Evolutionary conservation across 306 rosid species (phyloP), one percentile per base, ranked within the genome.

Genomic region (Malus asiatica): DNA sequence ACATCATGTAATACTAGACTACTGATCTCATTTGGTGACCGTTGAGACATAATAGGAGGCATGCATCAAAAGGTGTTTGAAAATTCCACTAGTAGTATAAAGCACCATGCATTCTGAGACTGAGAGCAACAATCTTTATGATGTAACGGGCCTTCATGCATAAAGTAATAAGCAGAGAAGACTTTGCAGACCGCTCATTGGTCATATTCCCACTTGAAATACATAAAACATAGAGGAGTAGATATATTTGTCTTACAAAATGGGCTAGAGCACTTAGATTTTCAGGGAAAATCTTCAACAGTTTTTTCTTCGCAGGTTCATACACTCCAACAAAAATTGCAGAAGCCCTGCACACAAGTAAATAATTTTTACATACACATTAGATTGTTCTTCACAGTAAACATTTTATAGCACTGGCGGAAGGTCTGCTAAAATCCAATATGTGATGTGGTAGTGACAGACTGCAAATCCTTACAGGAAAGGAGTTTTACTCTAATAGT

Each of bases 251-350:
- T 79, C 96, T 87, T 92, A 94, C 98, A 70, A 94, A 83, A 84
- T 91, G 98, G 79, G 97, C 91, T 65, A 92, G 69, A 30, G 98
- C 97, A 72, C 93, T 87, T 70, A 94, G 85, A 76, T 87, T 90
- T 79, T 90, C 98, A 25, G 98, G 98, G 82, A 94, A 76, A 73
- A 84, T 83, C 90, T 80, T 81, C 70, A 92, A 81, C 81, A 94
- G 68, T 83, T 90, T 94, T 86, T 94, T 93, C 89, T 94, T 94
- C 18, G 93, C 72, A 78, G 98, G 97, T 77, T 94, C 98, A 81
- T 94, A 94, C 61, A 92, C 93, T 77, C 98, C 98, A 71, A 94
- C 89, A 83, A 94, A 94, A 66, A 94, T 65, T 77, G 98, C 98
- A 68, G 97, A 94, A 23, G 98, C 98, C 89, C 98, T 94, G 88